Percentiles rank a stretch among this genome's conserved stretches.
Conservation (phyloP, 73 alveolate species). For the Loxodes magnus region DNA sequence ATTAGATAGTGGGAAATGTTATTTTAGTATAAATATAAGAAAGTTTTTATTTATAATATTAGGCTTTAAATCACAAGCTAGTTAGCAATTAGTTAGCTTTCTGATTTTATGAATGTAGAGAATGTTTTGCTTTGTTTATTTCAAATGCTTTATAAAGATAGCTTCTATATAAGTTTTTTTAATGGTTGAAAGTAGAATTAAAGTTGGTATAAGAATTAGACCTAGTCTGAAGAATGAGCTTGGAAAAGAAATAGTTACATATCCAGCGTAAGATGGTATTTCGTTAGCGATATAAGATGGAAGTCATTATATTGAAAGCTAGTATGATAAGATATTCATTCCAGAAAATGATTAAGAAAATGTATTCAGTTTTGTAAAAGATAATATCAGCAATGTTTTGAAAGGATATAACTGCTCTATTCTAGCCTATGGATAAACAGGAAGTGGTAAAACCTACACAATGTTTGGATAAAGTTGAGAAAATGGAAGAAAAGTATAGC, state of each 20-base stretch:
- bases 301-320: slow-evolving; percentile 29
- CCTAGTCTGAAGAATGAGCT: background rate
- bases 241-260: too few species aligned
- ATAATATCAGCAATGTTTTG: slow-evolving; percentile 45
- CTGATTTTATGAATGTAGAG: too few species aligned
- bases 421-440: slow-evolving; percentile 94
- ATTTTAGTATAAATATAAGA: too few species aligned
- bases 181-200: too few species aligned
- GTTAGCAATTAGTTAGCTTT: too few species aligned
- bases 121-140: too few species aligned
- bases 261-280: too few species aligned
- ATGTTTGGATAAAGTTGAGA: slow-evolving; percentile 84
- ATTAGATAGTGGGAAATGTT: too few species aligned
- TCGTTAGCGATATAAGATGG: slow-evolving; percentile 36
- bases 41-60: too few species aligned
- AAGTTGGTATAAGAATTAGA: background rate
- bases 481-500: background rate
- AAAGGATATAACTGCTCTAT: slow-evolving; percentile 90
- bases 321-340: slow-evolving; percentile 61
- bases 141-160: too few species aligned
- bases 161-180: too few species aligned
- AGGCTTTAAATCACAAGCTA: too few species aligned
- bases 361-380: slow-evolving; percentile 47
- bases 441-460: slow-evolving; percentile 94
- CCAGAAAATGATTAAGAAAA: slow-evolving; percentile 48